phyloP scores from a whole-genome alignment of 1,139 yeast genomes.

The Citeromyces hawaiiensis region DNA sequence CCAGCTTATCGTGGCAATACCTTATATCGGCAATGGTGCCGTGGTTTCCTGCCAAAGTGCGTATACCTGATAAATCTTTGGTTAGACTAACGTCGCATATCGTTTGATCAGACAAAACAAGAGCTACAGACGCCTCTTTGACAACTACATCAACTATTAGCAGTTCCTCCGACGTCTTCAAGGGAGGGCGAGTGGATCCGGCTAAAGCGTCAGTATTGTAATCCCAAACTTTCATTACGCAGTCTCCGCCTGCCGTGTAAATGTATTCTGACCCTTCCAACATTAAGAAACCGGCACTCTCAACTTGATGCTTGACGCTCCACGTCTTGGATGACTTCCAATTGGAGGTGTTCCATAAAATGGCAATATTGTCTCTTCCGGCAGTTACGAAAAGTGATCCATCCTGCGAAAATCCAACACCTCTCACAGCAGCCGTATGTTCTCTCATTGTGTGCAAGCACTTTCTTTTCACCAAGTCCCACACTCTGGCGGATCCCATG shows the following conservation, averaged over 20 bases:
- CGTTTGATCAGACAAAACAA: constrained; percentile 78
- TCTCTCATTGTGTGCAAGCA: constrained; percentile 49
- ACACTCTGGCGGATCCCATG: constrained; percentile 72
- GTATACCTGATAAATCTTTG: constrained; percentile 23
- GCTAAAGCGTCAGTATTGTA: constrained; percentile 21
- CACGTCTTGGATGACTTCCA: constrained; percentile 49
- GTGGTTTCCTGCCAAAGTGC: constrained; percentile 80
- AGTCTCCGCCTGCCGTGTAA: constrained; percentile 77
- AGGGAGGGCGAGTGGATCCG: constrained; percentile 34
- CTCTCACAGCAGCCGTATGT: constrained; percentile 81
- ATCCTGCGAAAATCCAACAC: constrained; percentile 47
- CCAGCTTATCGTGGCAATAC: constrained; percentile 53
- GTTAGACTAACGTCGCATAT: constrained; percentile 37
- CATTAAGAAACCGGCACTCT: constrained; percentile 56
- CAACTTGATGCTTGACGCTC: constrained; percentile 70
- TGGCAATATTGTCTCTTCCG: constrained; percentile 77
- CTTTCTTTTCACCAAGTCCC: constrained; percentile 83
- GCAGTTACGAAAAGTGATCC: constrained; percentile 59
- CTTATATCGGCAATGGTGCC: constrained; percentile 88
- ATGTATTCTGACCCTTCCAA: constrained; percentile 23
- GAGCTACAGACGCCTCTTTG: constrained; percentile 13
- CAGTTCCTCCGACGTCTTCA: constrained; percentile 53
- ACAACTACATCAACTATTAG: constrained; percentile 44
- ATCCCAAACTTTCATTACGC: constrained; percentile 53
- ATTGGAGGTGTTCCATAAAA: constrained; percentile 36